Evolutionary conservation across 2,329 filamentous ascomycete species (phyloP).

Genomic region (Penicillium freii): DNA sequence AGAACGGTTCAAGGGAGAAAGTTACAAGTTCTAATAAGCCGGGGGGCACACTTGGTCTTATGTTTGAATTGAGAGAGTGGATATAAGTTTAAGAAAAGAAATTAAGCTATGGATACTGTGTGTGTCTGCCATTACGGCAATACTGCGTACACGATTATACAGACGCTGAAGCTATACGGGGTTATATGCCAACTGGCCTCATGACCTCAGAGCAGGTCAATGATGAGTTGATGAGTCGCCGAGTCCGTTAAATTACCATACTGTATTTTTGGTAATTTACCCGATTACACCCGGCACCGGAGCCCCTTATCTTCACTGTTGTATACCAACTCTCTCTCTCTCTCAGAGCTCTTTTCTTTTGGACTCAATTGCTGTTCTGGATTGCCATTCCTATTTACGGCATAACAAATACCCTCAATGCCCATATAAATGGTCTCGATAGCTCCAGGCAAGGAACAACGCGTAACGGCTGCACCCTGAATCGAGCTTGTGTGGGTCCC

Average conservation of each 20-base stretch:
- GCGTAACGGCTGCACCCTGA: constrained; percentile 8
- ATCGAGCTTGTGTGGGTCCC: constrained; percentile 29
- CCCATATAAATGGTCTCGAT: not conserved
- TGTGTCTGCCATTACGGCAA: not conserved
- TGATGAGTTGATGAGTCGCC: constrained; percentile 10
- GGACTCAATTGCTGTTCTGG: not conserved
- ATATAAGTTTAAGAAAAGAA: not conserved
- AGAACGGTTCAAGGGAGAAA: not conserved
- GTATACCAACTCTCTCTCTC: not conserved
- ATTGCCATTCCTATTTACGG: not conserved
- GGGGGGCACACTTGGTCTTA: not conserved
- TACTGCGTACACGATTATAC: not conserved
- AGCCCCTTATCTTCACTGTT: not conserved
- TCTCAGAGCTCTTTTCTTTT: not conserved
- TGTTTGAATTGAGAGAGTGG: not conserved
- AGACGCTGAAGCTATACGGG: constrained; percentile 2
- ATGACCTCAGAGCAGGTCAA: constrained; percentile 9
- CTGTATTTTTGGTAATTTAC: constrained; percentile 7
- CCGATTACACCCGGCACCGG: constrained; percentile 6
- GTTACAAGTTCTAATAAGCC: not conserved
- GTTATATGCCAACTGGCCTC: constrained; percentile 1
- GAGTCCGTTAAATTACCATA: not conserved
- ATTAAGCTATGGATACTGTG: constrained; percentile 7
- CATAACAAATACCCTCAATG: not conserved
- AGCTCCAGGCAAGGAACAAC: not conserved